Evolutionary conservation across 2,329 filamentous ascomycete species (phyloP).

Genomic region (Monosporascus sp.): DNA sequence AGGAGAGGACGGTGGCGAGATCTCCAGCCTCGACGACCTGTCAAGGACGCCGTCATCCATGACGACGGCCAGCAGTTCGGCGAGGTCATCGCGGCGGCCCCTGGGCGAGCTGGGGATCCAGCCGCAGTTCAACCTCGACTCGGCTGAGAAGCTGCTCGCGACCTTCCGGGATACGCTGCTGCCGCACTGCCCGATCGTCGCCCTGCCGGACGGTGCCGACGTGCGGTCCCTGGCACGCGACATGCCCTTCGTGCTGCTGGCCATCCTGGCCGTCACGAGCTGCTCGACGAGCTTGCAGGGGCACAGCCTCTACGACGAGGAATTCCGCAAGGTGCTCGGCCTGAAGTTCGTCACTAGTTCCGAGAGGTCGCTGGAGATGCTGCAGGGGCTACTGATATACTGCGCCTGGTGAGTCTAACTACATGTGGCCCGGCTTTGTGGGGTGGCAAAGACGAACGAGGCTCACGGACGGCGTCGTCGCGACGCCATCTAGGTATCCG

Average conservation of each 20-base stretch:
- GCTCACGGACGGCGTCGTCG: no score
- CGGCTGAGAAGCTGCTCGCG: slow-evolving; percentile 40
- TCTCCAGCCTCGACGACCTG: slow-evolving; percentile 23
- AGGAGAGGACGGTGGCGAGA: slow-evolving; percentile 11
- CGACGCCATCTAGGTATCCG: slow-evolving; percentile 41
- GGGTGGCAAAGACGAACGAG: no score
- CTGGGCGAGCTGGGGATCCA: slow-evolving; percentile 38
- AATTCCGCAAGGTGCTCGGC: slow-evolving; percentile 52
- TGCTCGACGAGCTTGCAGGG: slow-evolving; percentile 43
- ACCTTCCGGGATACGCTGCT: slow-evolving; percentile 38
- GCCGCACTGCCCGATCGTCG: slow-evolving; percentile 39
- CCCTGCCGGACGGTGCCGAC: slow-evolving; percentile 33
- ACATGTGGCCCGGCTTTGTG: no score
- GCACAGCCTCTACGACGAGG: slow-evolving; percentile 50
- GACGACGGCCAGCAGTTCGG: slow-evolving; percentile 18
- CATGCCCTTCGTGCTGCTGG: slow-evolving; percentile 48
- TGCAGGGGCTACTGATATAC: slow-evolving; percentile 54
- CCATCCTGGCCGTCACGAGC: slow-evolving; percentile 47
- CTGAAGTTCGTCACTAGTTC: slow-evolving; percentile 52
- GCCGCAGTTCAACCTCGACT: slow-evolving; percentile 50
- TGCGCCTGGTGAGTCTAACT: slow-evolving; percentile 43
- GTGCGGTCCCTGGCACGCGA: slow-evolving; percentile 39
- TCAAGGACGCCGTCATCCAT: slow-evolving; percentile 22
- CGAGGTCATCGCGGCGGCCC: slow-evolving; percentile 25
- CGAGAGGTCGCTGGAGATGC: slow-evolving; percentile 50